Base-by-base conservation (phyloP, 495 filamentous ascomycete species). In the Annulohypoxylon maeteangense region DNA sequence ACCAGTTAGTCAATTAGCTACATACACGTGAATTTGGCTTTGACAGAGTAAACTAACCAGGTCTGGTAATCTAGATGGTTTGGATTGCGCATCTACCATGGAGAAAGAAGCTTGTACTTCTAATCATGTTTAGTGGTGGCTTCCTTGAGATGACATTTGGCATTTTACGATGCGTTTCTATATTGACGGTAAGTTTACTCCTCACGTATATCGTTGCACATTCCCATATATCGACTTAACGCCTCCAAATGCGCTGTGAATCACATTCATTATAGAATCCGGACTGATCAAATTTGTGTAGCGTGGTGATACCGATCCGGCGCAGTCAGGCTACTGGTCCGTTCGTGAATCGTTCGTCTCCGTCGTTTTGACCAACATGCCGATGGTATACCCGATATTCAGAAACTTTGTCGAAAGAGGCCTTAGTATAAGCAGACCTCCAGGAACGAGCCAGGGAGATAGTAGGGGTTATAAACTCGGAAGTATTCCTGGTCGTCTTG, bases 281-380 rank as follows among this genome's bases (percentile, higher is more conserved):
- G 62, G 51, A 68, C 12, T n/a, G 38, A 27, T 11, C 14, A 31
- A 4, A 25, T 10, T 47, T 40, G 34, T 36, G 4, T 50, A 78
- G 76, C 54, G 69, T 8, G 80, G 81, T 22, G 82, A 86, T 71
- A 80, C 80, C 58, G 84, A 85, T 55, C 74, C 81, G 36, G 68
- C 75, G 12, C 82, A 88, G 80, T 86, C 86, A 7, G 87, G 87
- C 40, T 83, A 81, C 78, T 90, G 88, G 88, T 87, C 88, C 54
- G 84, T 86, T 66, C 87, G 88, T 53, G 88, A 90, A 68, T 88
- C 87, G 36, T 90, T 90, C 68, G 85, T 90, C 54, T 87, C 86
- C 1, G 82, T 89, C 29, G 74, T 89, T 25, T 82, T 90, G 58
- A 84, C 84, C 66, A 90, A 90, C 73, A 74, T 85, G 20, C 88